Percentiles rank a stretch among this genome's conserved stretches.
Evolutionary conservation across 2,329 filamentous ascomycete genomes (phyloP).

Genomic region (Aotearoamyces nothofagi): DNA sequence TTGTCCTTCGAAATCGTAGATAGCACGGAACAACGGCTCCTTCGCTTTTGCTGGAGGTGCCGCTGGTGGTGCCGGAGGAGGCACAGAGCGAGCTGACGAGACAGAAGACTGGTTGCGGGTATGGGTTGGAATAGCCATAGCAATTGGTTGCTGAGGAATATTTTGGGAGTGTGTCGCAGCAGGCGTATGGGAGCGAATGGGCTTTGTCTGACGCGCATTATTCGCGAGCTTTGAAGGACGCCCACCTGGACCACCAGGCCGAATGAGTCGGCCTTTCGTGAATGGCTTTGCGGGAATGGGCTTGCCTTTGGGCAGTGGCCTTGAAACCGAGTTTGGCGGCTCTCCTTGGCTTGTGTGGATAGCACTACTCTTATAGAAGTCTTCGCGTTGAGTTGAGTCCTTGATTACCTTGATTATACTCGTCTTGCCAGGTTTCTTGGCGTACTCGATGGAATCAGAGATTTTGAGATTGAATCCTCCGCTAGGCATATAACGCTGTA

Average conservation of each 20-base stretch:
- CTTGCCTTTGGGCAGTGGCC: conserved; percentile 75
- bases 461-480: conserved; percentile 74
- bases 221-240: conserved; percentile 57
- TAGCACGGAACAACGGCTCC: conserved; percentile 72
- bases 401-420: conserved; percentile 80
- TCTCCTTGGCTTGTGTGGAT: conserved; percentile 81
- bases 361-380: conserved; percentile 86
- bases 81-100: conserved; percentile 33
- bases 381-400: conserved; percentile 61
- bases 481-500: conserved; percentile 58
- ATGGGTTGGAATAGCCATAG: conserved; percentile 31
- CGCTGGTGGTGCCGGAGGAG: conserved; percentile 49
- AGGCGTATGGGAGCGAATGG: conserved; percentile 10
- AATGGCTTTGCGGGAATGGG: conserved; percentile 80
- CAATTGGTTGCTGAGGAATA: conserved; percentile 17
- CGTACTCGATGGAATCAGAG: conserved; percentile 77
- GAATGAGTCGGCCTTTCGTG: conserved; percentile 83
- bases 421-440: conserved; percentile 93
- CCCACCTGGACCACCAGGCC: conserved; percentile 73
- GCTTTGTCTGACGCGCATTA: conserved; percentile 22
- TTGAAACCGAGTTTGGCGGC: conserved; percentile 66
- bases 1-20: conserved; percentile 85
- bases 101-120: conserved; percentile 38
- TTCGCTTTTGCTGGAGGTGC: conserved; percentile 43
- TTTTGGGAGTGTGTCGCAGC: conserved; percentile 8